Percentiles rank a stretch among this genome's conserved stretches.
Conservation (phyloP, 2,329 filamentous ascomycete species). For the Calonectria honghensis region DNA sequence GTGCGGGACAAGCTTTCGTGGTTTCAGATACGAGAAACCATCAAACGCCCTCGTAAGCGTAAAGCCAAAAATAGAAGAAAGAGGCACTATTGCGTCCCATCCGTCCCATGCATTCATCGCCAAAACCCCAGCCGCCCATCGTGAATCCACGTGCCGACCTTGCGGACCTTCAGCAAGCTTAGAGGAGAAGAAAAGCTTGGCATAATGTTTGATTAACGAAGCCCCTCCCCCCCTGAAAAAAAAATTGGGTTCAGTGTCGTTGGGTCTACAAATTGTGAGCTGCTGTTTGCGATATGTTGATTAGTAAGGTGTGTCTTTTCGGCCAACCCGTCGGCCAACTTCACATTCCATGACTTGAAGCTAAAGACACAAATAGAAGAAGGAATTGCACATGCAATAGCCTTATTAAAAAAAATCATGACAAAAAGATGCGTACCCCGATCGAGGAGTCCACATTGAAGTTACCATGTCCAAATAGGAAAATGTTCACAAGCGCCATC, state of each 20-base stretch:
- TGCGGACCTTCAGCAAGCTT: background rate
- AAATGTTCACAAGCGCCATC: conserved; percentile 1
- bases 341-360: background rate
- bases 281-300: background rate
- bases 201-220: background rate
- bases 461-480: background rate
- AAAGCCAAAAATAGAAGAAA: conserved; percentile 1
- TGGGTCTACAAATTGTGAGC: background rate
- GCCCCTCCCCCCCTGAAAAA: background rate
- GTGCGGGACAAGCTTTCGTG: background rate
- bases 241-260: background rate
- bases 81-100: background rate
- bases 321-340: conserved; percentile 5
- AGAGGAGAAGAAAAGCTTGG: conserved; percentile 4
- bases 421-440: background rate
- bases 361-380: background rate
- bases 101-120: background rate
- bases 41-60: background rate
- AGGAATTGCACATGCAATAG: background rate
- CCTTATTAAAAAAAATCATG: background rate
- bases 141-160: conserved; percentile 2
- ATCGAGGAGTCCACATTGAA: background rate
- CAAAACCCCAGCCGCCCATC: background rate
- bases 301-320: background rate
- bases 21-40: background rate